These are phyloP conservation scores for Nannizziopsis barbatae DNA, from an alignment of 2,329 filamentous ascomycete genomes.

Conservation along the genomic window DNA sequence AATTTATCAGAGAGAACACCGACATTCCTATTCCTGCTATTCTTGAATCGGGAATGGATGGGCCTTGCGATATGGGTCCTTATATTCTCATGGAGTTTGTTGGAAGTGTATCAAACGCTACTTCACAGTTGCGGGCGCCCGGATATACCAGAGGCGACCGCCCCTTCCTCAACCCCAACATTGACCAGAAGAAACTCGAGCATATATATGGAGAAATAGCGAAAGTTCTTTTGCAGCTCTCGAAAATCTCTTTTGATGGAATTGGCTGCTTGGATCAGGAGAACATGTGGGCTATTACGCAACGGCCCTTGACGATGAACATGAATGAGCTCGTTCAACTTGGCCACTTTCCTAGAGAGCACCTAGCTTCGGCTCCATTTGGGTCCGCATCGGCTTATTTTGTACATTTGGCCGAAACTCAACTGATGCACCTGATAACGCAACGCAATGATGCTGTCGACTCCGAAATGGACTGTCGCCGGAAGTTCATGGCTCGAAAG, in stretches of 20 bases:
- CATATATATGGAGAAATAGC: constrained; percentile 16
- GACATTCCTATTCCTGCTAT: constrained; percentile 21
- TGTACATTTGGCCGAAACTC: constrained; percentile 7
- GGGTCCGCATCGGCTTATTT: constrained; percentile 8
- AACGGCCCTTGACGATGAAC: constrained; percentile 12
- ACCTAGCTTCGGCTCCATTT: constrained; percentile 2
- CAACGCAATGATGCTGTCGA: constrained; percentile 33
- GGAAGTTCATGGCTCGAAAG: constrained; percentile 36
- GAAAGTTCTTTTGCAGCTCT: constrained; percentile 14
- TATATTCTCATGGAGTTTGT: constrained; percentile 23
- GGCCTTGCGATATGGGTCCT: constrained; percentile 17
- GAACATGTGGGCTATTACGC: too few relatives aligned
- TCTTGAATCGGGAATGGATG: constrained; percentile 17
- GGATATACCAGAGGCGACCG: not conserved
- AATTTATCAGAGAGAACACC: constrained; percentile 20
- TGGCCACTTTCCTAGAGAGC: constrained; percentile 11
- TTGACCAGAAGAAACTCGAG: constrained; percentile 9
- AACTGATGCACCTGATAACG: constrained; percentile 26
- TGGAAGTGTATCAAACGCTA: constrained; percentile 19
- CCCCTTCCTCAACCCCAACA: constrained; percentile 11
- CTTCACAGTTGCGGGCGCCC: constrained; percentile 16
- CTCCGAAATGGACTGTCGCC: constrained; percentile 32
- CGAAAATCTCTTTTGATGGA: constrained; percentile 13
- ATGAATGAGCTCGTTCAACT: constrained; percentile 14
- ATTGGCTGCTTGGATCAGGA: too few relatives aligned